Evolutionary conservation across 164 flowering plant species (phyloP).

Genomic region (Magnolia changhungtana): DNA sequence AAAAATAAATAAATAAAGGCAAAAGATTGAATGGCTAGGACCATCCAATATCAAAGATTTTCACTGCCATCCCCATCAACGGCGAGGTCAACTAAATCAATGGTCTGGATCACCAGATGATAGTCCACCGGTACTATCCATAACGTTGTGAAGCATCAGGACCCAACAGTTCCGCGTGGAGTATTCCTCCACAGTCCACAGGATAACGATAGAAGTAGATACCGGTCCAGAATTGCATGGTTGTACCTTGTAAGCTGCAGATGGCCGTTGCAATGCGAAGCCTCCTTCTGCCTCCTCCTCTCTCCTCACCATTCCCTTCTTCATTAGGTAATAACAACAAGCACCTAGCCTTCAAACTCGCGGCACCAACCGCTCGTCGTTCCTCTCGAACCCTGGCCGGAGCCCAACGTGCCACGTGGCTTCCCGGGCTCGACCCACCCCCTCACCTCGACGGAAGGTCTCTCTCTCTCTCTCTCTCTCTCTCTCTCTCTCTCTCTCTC

Average conservation of each 20-base stretch:
- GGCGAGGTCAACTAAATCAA: no score
- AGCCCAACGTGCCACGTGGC: slow-evolving; percentile 90
- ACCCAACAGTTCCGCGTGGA: no score
- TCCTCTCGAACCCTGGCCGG: slow-evolving; percentile 16
- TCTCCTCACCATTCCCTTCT: slow-evolving; percentile 12
- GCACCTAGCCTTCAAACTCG: not conserved
- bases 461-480: slow-evolving; percentile 7
- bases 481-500: slow-evolving; percentile 14
- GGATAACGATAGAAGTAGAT: not conserved
- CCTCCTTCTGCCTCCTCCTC: slow-evolving; percentile 23
- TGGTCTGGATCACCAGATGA: no score
- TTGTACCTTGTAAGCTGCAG: not conserved
- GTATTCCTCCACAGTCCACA: not conserved
- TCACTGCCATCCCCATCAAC: no score
- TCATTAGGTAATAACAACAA: not conserved
- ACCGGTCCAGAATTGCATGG: not conserved
- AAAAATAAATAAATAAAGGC: no score
- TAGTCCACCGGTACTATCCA: no score
- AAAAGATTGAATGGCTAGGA: no score
- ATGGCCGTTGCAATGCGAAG: slow-evolving; percentile 47
- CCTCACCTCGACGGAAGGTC: slow-evolving; percentile 87
- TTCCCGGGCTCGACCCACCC: slow-evolving; percentile 92
- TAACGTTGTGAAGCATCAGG: no score
- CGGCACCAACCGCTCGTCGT: not conserved
- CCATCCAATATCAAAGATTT: no score